Base-by-base conservation (phyloP, 2,329 filamentous ascomycete genomes). In the Xenosphaeropsis pyriputrescens region DNA sequence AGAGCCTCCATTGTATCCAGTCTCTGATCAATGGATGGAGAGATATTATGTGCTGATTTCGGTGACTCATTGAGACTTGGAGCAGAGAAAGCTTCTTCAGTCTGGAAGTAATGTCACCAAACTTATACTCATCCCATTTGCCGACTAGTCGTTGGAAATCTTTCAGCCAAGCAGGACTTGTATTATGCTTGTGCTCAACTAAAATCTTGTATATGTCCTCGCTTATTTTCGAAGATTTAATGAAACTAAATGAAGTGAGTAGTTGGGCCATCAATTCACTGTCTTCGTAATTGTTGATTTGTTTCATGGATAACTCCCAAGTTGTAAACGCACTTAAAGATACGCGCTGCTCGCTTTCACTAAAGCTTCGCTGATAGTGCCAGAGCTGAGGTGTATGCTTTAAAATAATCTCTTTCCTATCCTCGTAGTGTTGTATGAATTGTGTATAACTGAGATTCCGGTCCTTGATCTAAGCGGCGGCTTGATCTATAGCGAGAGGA, bases 401-500 rank as follows among this genome's bases (percentile, higher is more conserved):
- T 3, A 51, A 32, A 3, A 51, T 43, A 7, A 29, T 22, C 8
- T 37, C 37, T 32, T 40, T 39, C 15, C 42, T 33, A 9, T 26
- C 32, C 3, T 41, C 36, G 33, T 47, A 49, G 7, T 44, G 39
- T 11, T 41, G 37, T 18, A 48, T 29, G 18, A 50, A 54, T 22
- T 47, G 33, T 2, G 34, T 22, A 2, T 50, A 26, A 4, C 33
- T 18, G 5, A 53, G 40, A 15, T 46, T 45, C 5, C 39, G 41
- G 2, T 29, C 31, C 7, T 32, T 18, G n/a, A 54, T 47, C 38
- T 50, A 55, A 29, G 51, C 49, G 8, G 44, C 48, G 14, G 50
- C 51, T 34, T 54, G 52, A 18, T 47, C 43, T 9, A 55, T 48
- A 18, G 48, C 50, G 3, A 54, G 45, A 4, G 51, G 38, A 8